phyloP scores from a whole-genome alignment of 2,329 filamentous ascomycete genomes.

The Macrophomina phaseolina region DNA sequence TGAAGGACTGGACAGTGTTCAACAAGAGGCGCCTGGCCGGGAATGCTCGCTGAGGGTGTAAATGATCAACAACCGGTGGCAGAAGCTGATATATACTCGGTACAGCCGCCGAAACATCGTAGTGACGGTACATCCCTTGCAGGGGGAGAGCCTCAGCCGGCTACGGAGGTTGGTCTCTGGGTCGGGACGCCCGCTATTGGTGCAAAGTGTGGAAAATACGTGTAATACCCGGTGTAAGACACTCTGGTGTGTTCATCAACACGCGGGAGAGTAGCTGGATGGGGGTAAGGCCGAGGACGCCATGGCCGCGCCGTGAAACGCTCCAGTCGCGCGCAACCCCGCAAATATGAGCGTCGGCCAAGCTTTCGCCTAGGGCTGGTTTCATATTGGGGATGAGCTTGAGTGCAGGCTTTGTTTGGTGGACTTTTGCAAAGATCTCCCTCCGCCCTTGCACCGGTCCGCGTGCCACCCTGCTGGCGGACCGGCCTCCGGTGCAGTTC shows the following conservation, averaged over 20 bases:
- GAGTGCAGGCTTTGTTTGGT: constrained; percentile 8
- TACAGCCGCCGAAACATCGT: neutral
- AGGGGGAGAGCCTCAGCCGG: neutral
- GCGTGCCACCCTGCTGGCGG: neutral
- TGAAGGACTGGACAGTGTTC: neutral
- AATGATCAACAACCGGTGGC: neutral
- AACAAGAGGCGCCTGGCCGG: constrained; percentile 16
- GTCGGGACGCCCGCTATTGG: neutral
- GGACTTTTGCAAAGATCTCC: neutral
- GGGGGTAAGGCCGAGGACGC: constrained; percentile 3
- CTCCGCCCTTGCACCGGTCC: neutral
- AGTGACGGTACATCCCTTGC: neutral
- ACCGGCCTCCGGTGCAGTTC: neutral
- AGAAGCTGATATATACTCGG: constrained; percentile 12
- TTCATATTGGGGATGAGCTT: constrained; percentile 19
- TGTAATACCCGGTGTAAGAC: neutral
- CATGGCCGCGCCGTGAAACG: constrained; percentile 5
- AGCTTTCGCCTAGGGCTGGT: constrained; percentile 20
- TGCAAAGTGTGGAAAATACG: neutral
- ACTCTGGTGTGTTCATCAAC: constrained; percentile 7
- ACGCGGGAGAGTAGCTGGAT: neutral
- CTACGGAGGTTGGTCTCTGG: too few species aligned
- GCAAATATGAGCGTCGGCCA: neutral
- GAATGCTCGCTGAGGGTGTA: constrained; percentile 9
- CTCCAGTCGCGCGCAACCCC: constrained; percentile 11